phyloP scores from a whole-genome alignment of 345 rosid species.

The Sonneratia alba region DNA sequence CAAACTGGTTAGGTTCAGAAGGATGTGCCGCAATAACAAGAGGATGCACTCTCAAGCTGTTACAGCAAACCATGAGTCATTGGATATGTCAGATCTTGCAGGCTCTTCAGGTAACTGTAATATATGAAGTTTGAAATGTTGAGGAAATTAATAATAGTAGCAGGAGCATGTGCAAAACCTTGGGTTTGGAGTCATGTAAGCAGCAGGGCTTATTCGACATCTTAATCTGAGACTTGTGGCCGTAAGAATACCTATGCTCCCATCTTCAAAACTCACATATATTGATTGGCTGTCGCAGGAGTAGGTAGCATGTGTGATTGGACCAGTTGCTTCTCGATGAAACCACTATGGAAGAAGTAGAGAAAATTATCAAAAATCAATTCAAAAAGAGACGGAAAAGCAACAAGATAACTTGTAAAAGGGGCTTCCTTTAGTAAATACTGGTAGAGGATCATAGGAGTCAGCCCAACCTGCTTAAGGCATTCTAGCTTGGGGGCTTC shows the following conservation, averaged over 20 bases:
- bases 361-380: background rate
- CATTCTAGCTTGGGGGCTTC: conserved; percentile 66
- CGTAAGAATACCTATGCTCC: conserved; percentile 52
- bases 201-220: conserved; percentile 66
- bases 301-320: conserved; percentile 75
- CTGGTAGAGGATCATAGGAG: background rate
- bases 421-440: background rate
- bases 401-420: background rate
- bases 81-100: background rate
- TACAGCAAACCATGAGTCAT: background rate
- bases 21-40: conserved; percentile 80
- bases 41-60: conserved; percentile 69
- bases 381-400: background rate
- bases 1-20: conserved; percentile 62
- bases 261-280: conserved; percentile 77
- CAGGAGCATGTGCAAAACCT: conserved; percentile 20
- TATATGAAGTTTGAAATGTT: too few relatives aligned
- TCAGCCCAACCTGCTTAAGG: conserved; percentile 45
- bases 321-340: conserved; percentile 57
- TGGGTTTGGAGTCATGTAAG: conserved; percentile 63
- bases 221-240: conserved; percentile 59
- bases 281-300: conserved; percentile 81
- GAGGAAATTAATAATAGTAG: background rate
- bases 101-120: too few relatives aligned
- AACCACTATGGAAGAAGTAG: conserved; percentile 40